Conservation (phyloP, 164 flowering plant species). For the Berberis vulgaris region DNA sequence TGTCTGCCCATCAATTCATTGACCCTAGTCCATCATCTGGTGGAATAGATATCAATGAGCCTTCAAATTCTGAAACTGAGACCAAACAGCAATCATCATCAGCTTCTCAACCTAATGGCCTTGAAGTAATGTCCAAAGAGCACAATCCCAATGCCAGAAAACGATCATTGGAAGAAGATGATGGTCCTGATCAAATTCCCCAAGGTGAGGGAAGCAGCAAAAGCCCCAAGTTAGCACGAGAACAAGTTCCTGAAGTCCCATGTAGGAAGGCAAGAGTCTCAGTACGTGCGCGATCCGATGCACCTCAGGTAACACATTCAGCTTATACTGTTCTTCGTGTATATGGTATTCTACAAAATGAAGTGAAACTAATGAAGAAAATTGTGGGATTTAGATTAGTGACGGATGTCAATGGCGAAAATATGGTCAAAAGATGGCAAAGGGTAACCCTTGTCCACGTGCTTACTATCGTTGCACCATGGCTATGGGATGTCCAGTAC, state of each 20-base stretch:
- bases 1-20: conserved; percentile 30
- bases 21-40: conserved; percentile 18
- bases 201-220: conserved; percentile 7
- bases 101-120: no score
- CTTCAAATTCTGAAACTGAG: conserved; percentile 17
- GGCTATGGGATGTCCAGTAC: conserved; percentile 52
- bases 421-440: conserved; percentile 62
- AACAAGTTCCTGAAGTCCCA: conserved; percentile 23
- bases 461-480: conserved; percentile 66
- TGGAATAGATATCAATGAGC: conserved; percentile 18
- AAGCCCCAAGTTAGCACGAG: background rate
- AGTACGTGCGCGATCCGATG: conserved; percentile 51
- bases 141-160: no score
- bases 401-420: conserved; percentile 72
- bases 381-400: conserved; percentile 27
- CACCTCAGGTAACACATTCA: conserved; percentile 28
- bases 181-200: conserved; percentile 15
- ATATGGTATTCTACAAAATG: no score
- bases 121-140: no score
- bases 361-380: no score
- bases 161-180: no score
- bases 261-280: conserved; percentile 50
- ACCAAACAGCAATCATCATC: background rate
- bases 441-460: conserved; percentile 63
- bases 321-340: no score